Evolutionary conservation across 257 asterid genomes (phyloP).

Genomic region (Solanum chilense): DNA sequence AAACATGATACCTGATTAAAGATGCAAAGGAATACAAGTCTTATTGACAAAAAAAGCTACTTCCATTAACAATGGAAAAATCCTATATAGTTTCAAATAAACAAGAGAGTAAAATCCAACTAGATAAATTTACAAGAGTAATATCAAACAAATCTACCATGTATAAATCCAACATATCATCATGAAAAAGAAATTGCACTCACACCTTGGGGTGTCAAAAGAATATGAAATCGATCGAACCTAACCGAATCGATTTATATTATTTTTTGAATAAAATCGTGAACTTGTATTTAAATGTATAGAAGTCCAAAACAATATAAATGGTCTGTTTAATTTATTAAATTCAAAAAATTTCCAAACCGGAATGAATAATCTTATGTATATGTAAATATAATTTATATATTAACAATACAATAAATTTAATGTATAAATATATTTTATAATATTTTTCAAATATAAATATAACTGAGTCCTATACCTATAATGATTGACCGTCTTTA

Average conservation of each 20-base stretch:
- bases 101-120: neutral
- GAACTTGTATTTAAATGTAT: neutral
- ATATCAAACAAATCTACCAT: no score
- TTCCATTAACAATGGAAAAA: neutral
- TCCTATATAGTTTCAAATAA: neutral
- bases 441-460: neutral
- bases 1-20: neutral
- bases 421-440: no score
- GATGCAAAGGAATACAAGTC: neutral
- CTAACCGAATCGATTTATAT: neutral
- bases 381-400: no score
- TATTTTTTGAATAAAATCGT: neutral
- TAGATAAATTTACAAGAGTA: neutral
- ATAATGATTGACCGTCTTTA: neutral
- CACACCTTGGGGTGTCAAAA: neutral
- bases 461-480: neutral
- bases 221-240: no score
- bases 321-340: neutral
- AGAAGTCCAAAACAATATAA: no score
- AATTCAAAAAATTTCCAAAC: rapidly evolving
- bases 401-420: no score
- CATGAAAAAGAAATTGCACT: no score
- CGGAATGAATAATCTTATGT: no score
- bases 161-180: no score
- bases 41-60: neutral